phyloP scores from a whole-genome alignment of 2,329 filamentous ascomycete species.

The Stenocarpella maydis region DNA sequence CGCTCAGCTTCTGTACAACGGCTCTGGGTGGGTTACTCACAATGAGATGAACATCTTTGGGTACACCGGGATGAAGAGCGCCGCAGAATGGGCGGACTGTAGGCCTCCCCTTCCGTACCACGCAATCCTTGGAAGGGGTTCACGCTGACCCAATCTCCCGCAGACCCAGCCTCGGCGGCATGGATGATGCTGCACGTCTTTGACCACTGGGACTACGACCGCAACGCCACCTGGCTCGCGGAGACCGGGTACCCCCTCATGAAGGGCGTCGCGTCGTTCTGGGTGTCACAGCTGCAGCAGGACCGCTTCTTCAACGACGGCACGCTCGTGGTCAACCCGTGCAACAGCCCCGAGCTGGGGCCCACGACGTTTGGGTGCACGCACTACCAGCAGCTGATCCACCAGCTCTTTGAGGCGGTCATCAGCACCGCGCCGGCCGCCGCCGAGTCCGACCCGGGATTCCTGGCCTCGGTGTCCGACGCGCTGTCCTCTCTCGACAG shows the following conservation, averaged over 20 bases:
- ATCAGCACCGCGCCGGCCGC: conserved; percentile 41
- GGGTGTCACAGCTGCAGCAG: conserved; percentile 60
- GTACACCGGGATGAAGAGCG: conserved; percentile 54
- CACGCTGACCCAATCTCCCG: not conserved
- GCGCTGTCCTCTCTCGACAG: conserved; percentile 57
- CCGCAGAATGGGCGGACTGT: conserved; percentile 44
- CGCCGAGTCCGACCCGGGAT: conserved; percentile 41
- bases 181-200: conserved; percentile 70
- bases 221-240: conserved; percentile 55
- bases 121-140: too few species aligned
- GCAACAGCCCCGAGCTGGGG: conserved; percentile 66
- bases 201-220: conserved; percentile 64
- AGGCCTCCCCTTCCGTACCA: not conserved
- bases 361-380: conserved; percentile 62
- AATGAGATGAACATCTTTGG: conserved; percentile 68
- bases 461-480: conserved; percentile 48
- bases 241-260: conserved; percentile 60
- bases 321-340: conserved; percentile 64
- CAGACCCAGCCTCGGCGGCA: conserved; percentile 56
- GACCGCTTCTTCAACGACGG: conserved; percentile 60
- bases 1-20: conserved; percentile 61
- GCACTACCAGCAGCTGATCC: conserved; percentile 61
- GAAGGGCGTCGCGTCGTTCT: conserved; percentile 63
- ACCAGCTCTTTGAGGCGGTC: conserved; percentile 51
- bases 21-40: conserved; percentile 63